Percentiles rank a stretch among this genome's conserved stretches.
Evolutionary conservation across 1,284 basidiomycete species (phyloP).

Genomic region (Apiotrichum laibachii): DNA sequence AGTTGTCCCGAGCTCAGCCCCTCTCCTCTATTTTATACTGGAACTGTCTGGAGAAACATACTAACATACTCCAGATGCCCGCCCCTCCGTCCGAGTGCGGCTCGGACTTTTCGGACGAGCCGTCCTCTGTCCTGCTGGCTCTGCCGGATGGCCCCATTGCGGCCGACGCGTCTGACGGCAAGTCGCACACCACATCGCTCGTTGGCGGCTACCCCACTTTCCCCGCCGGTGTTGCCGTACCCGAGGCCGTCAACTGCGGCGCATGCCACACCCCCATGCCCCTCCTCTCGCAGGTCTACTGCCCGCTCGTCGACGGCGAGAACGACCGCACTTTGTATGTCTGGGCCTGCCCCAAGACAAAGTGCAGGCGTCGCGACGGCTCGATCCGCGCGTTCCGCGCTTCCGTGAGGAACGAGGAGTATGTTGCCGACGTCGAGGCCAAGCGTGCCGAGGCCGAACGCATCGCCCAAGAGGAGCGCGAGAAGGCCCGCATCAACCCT

Average conservation of each 20-base stretch:
- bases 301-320: constrained; percentile 50
- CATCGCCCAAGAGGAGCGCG: constrained; percentile 34
- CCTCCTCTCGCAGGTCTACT: constrained; percentile 50
- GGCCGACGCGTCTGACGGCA: constrained; percentile 24
- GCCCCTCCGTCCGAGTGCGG: constrained; percentile 5
- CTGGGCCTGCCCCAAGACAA: constrained; percentile 43
- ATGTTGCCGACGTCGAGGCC: constrained; percentile 45
- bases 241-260: constrained; percentile 37
- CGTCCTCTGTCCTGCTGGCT: constrained; percentile 39
- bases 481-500: constrained; percentile 46
- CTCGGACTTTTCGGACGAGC: neutral
- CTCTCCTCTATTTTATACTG: neutral
- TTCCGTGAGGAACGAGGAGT: constrained; percentile 49
- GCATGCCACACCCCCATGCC: constrained; percentile 44
- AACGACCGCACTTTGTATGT: constrained; percentile 52
- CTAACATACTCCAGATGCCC: neutral
- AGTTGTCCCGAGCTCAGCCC: neutral
- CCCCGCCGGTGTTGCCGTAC: constrained; percentile 27
- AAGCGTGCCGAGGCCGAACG: constrained; percentile 39
- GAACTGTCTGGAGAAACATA: neutral
- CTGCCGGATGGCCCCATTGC: constrained; percentile 48
- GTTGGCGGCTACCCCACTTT: constrained; percentile 51
- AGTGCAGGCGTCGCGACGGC: constrained; percentile 46
- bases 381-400: constrained; percentile 50
- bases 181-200: constrained; percentile 37